Percentiles rank a stretch among this genome's conserved stretches.
Conservation (phyloP, 1,139 yeast species). For the Arxiozyma heterogenica region DNA sequence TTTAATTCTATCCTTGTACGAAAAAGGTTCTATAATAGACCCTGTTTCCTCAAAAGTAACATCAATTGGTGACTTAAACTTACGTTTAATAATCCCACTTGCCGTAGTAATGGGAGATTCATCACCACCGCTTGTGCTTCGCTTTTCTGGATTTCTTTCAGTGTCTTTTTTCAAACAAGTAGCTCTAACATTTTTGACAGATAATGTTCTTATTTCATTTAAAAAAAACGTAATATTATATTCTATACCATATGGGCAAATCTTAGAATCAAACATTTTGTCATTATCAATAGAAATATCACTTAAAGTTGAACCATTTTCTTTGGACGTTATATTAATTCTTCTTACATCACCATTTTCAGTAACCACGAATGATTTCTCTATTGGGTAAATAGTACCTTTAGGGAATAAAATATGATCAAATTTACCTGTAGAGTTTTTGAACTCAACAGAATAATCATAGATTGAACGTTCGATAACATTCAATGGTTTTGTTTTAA, state of each 20-base stretch:
- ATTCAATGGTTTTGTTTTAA: conserved; percentile 48
- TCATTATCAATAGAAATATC: conserved; percentile 30
- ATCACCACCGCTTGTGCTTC: conserved; percentile 1
- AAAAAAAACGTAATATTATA: conserved; percentile 41
- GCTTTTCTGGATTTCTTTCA: not conserved
- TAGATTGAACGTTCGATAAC: conserved; percentile 49
- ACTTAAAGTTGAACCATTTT: conserved; percentile 44
- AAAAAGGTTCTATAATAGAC: conserved; percentile 2
- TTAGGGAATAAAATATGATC: conserved; percentile 34
- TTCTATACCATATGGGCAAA: conserved; percentile 39
- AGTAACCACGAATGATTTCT: conserved; percentile 8
- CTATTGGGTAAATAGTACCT: conserved; percentile 33
- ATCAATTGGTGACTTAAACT: conserved; percentile 2
- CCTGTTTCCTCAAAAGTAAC: conserved; percentile 2
- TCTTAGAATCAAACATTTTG: conserved; percentile 34
- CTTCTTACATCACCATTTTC: conserved; percentile 26
- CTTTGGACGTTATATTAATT: conserved; percentile 39
- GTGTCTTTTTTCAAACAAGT: conserved; percentile 31
- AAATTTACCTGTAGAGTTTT: conserved; percentile 11
- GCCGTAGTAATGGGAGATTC: not conserved
- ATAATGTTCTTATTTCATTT: conserved; percentile 44
- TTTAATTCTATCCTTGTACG: conserved; percentile 2
- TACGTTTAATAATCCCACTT: conserved; percentile 25
- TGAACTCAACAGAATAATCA: conserved; percentile 33
- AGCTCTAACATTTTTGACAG: conserved; percentile 36